A percentile compares a stretch with the other conserved stretches of the same genome.
phyloP scores from a whole-genome alignment of 768 basidiomycete genomes.

The Suillus subluteus region DNA sequence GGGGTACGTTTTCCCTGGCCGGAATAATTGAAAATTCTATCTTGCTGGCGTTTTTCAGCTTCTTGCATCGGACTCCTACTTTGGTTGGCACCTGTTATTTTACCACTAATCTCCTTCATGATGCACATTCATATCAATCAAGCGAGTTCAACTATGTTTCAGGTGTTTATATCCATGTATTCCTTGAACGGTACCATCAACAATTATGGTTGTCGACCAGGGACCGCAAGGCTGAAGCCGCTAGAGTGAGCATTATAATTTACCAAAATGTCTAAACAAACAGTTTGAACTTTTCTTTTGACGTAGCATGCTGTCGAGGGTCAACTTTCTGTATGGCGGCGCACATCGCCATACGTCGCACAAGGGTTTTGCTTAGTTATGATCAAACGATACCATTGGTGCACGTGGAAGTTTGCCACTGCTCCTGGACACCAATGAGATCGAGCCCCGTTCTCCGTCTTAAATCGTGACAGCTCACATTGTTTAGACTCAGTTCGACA shows the following conservation, averaged over 20 bases:
- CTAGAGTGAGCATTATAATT: no score
- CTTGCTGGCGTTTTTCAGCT: neutral
- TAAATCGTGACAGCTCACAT: neutral
- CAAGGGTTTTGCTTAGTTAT: neutral
- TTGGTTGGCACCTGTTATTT: neutral
- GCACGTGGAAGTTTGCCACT: neutral
- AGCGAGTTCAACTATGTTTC: neutral
- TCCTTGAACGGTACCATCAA: no score
- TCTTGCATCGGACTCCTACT: neutral
- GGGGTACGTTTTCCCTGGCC: neutral
- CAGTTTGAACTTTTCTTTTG: no score
- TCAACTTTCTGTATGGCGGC: conserved; percentile 6
- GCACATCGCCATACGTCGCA: no score
- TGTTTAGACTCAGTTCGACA: neutral
- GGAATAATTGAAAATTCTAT: neutral
- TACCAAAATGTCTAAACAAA: no score
- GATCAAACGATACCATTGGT: neutral
- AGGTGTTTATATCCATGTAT: no score
- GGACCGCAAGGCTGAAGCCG: no score
- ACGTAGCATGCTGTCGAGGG: no score
- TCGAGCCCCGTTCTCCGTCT: neutral
- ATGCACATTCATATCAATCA: neutral
- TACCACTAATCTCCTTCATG: neutral
- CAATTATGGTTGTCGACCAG: no score
- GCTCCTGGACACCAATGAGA: neutral